phyloP scores from a whole-genome alignment of 1,139 yeast genomes.

The Yamadazyma triangularis region DNA sequence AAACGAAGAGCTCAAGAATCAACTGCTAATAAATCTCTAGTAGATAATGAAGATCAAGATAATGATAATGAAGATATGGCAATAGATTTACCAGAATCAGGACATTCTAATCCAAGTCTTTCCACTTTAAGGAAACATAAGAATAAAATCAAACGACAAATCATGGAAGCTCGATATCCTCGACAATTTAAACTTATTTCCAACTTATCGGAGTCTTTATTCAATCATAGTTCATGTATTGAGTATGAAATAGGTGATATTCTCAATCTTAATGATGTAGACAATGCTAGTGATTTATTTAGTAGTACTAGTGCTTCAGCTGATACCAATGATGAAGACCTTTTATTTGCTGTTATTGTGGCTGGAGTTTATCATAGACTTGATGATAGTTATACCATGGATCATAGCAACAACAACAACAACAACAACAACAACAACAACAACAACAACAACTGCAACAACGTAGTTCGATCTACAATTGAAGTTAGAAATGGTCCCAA shows the following conservation, averaged over 20 bases:
- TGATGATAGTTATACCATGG: conserved; percentile 7
- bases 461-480: conserved; percentile 17
- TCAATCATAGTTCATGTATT: conserved; percentile 31
- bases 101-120: conserved; percentile 12
- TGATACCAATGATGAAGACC: conserved; percentile 31
- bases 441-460: too few relatives aligned
- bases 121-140: conserved; percentile 34
- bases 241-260: conserved; percentile 27
- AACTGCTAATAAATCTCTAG: not conserved
- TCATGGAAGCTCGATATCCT: conserved; percentile 38
- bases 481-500: conserved; percentile 44
- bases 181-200: conserved; percentile 31
- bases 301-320: conserved; percentile 14
- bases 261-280: conserved; percentile 12
- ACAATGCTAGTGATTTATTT: conserved; percentile 10
- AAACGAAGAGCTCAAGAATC: conserved; percentile 19
- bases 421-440: too few relatives aligned
- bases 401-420: conserved; percentile 2
- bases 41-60: conserved; percentile 26
- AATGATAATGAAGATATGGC: conserved; percentile 45
- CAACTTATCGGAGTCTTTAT: conserved; percentile 32
- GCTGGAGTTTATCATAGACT: conserved; percentile 21
- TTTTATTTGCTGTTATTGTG: conserved; percentile 35
- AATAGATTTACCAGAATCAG: conserved; percentile 18
- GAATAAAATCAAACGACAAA: conserved; percentile 24